Base-by-base conservation (phyloP, 768 basidiomycete species). In the Podaxis sp. region DNA sequence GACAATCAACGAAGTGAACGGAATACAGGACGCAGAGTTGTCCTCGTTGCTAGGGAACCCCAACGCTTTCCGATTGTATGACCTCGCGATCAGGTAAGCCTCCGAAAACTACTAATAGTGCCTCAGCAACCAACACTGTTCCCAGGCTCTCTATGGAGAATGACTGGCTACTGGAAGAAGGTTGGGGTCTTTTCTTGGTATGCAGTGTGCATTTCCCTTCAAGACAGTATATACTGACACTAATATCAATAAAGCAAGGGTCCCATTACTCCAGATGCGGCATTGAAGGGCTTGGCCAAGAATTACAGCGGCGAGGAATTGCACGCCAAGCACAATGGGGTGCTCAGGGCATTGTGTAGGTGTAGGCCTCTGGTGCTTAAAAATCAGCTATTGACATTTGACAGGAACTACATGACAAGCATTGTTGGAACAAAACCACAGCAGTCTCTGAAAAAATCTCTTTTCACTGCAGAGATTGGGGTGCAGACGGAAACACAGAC, bases 141-240 rank as follows among this genome's bases (percentile, higher is more conserved):
- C 58, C 6, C 7, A 89, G 88, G 64, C 77, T 87, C 30, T 84
- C 87, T 3, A 80, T 84, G 12, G 85, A 85, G 65, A 84, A 88
- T 60, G 86, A 87, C 63, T 92, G 88, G 89, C 71, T 85, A 7
- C 76, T 87, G 56, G 89, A 92, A 71, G 89, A 90, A 72, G 89
- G 86, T 7, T 87, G 84, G 83, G 85, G 80, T 17, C 72, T 89
- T 30, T 90, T 82, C 68, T 74, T 91, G 67, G 87, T 88, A 53
- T 51, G n/a, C 6, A n/a, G 2, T 13, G 4, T 7, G 22, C 40
- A 42, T 33, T 52, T 49, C 38, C 15, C 13, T 42, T 17, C 19
- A 17, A 55, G 24, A 9, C 33, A 60, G 13, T 62, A 33, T 33
- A 33, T 33, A 33, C 33, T 59, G 26, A 59, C 63, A 39, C 38